A percentile compares a stretch with the other conserved stretches of the same genome.
These are phyloP conservation scores for Saccharomycopsis sp. DNA, from an alignment of 805 yeast species.

Conservation along the genomic window DNA sequence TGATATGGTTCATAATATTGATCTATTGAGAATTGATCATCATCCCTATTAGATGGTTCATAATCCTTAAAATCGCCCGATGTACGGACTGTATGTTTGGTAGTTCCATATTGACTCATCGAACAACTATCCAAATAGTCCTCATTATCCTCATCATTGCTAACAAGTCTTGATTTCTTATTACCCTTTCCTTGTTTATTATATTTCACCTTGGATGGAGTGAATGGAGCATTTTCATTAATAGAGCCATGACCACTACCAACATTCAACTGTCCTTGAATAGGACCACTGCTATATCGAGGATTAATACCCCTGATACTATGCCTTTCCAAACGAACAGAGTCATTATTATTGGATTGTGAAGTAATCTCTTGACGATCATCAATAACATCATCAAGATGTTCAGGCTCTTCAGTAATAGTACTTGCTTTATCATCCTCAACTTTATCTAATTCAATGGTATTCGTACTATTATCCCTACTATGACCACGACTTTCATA, in stretches of 20 bases:
- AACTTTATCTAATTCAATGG: conserved; percentile 7
- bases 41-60: conserved; percentile 1
- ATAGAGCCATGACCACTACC: no score
- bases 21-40: conserved; percentile 2
- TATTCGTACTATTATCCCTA: conserved; percentile 13
- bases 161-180: conserved; percentile 17
- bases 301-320: no score
- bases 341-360: neutral
- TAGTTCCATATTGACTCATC: conserved; percentile 19
- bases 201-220: conserved; percentile 21
- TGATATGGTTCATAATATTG: neutral
- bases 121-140: neutral
- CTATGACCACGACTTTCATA: conserved; percentile 45
- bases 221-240: neutral
- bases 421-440: neutral
- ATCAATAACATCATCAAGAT: no score
- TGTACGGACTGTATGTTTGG: conserved; percentile 17
- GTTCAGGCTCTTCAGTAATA: neutral
- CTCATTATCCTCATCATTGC: conserved; percentile 5
- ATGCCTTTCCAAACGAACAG: neutral
- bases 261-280: neutral
- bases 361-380: no score
- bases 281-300: neutral
- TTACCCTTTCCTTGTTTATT: conserved; percentile 24
- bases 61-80: no score